Base-by-base conservation (phyloP, 1,139 yeast species). In the Taphrina confusa region DNA sequence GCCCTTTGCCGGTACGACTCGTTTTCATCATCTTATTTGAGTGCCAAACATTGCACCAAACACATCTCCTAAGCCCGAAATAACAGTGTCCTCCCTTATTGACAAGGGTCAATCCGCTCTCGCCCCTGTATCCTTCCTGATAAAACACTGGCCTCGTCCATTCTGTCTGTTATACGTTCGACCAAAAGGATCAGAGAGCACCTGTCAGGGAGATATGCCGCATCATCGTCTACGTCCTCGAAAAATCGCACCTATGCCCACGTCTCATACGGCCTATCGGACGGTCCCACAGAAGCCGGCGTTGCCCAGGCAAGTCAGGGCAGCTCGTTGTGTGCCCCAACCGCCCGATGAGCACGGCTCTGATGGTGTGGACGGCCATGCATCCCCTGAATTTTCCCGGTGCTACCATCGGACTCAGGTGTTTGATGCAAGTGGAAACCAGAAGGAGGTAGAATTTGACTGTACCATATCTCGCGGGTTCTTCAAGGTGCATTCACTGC, bases 211-310 rank as follows among this genome's bases (percentile, higher is more conserved):
- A 9, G 33, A 30, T 14, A 47, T 47, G 52, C 52, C 52, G 23
- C 42, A 47, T 18, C 52, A 47, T 22, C 33, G 39, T 8, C 34
- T 47, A 11, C 52, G 52, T n/a, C 52, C 52, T 12, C 39, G 52
- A 33, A 47, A 37, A 33, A 33, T 47, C 30, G 40, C 42, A 18
- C 42, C 42, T 5, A 37, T 37, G 42, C 42, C 42, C 12, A 37
- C n/a, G 9, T 5, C 42, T 8, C 25, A 37, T 4, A 9, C 25
- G n/a, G 25, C 18, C 18, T 37, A 25, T n/a, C 18, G n/a, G 12
- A 18, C n/a, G 18, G 42, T 22, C 25, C 42, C 18, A 18, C 42
- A 37, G 25, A 16, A n/a, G 8, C 22, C 42, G 2, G 25, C 42
- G 6, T 9, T n/a, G 25, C 6, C 42, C 23, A 37, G n/a, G 42